A percentile compares a stretch with the other conserved stretches of the same genome.
Evolutionary conservation across 768 basidiomycete species (phyloP).

Genomic region (Chalciporus pseudorubinellus): DNA sequence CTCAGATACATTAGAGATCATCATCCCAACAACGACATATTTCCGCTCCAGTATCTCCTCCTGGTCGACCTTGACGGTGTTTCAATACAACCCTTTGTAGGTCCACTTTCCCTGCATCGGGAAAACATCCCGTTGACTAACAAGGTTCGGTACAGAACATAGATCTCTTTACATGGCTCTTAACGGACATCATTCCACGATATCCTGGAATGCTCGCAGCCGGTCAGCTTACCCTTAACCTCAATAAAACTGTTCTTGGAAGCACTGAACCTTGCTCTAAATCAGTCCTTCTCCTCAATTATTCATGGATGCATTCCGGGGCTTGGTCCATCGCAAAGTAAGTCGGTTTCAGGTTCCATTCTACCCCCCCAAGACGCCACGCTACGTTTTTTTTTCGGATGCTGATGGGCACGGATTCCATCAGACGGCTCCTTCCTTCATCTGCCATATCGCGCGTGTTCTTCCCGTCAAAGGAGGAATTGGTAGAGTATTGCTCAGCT

Average conservation of each 20-base stretch:
- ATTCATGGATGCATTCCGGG: constrained; percentile 70
- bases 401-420: constrained; percentile 5
- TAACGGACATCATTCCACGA: constrained; percentile 63
- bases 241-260: not conserved
- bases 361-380: not conserved
- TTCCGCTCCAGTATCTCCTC: constrained; percentile 63
- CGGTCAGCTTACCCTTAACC: constrained; percentile 38
- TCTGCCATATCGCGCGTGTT: constrained; percentile 60
- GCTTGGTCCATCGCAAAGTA: constrained; percentile 68
- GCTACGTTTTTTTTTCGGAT: not conserved
- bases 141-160: constrained; percentile 40
- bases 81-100: constrained; percentile 56
- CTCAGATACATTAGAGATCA: constrained; percentile 47
- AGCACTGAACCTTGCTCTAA: not conserved
- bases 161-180: constrained; percentile 61
- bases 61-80: constrained; percentile 61
- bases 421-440: constrained; percentile 60
- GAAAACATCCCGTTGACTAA: not conserved
- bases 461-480: constrained; percentile 57
- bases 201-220: constrained; percentile 78
- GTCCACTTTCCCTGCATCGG: constrained; percentile 22
- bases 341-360: constrained; percentile 22
- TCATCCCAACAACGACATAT: constrained; percentile 24
- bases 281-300: constrained; percentile 68
- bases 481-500: constrained; percentile 53